A percentile compares a stretch with the other conserved stretches of the same genome.
Conservation (phyloP, 2,329 filamentous ascomycete species). For the Calonectria pteridis region DNA sequence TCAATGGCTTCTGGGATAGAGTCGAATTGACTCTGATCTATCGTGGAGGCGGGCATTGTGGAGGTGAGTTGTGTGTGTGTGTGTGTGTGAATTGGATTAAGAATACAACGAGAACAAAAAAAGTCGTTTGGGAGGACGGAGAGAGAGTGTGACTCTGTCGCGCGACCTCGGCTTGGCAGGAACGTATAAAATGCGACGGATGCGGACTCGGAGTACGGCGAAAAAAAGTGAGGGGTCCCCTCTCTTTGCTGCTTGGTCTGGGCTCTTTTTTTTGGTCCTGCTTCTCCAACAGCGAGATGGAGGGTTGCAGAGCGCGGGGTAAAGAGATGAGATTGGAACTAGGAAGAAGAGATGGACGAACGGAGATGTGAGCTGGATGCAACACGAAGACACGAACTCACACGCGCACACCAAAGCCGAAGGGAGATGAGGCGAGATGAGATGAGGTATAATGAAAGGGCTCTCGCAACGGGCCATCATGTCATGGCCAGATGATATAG, state of each 20-base stretch:
- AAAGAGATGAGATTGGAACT: slow-evolving; percentile 22
- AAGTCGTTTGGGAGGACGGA: neutral
- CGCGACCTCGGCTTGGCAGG: slow-evolving; percentile 23
- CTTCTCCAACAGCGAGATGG: neutral
- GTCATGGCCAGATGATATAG: neutral
- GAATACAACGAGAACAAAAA: neutral
- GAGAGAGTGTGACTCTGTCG: slow-evolving; percentile 13
- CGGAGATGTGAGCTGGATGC: slow-evolving; percentile 14
- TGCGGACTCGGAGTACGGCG: slow-evolving; percentile 24
- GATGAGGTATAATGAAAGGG: slow-evolving; percentile 4
- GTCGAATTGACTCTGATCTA: slow-evolving; percentile 69
- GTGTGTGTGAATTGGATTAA: slow-evolving; percentile 8
- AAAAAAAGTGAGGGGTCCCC: slow-evolving; percentile 19
- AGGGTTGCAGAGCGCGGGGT: slow-evolving; percentile 22
- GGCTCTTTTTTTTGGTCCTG: slow-evolving; percentile 3
- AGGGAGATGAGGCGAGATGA: neutral
- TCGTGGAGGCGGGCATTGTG: slow-evolving; percentile 64
- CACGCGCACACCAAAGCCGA: neutral
- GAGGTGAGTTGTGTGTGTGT: slow-evolving; percentile 1
- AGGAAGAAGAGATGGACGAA: slow-evolving; percentile 13
- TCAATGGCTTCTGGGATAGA: slow-evolving; percentile 74
- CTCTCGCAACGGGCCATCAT: neutral
- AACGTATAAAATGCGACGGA: slow-evolving; percentile 15
- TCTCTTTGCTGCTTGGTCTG: neutral
- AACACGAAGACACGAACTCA: slow-evolving; percentile 11